A percentile compares a stretch with the other conserved stretches of the same genome.
Evolutionary conservation across 2,329 filamentous ascomycete species (phyloP).

Genomic region (Sphaerostilbella broomeana): DNA sequence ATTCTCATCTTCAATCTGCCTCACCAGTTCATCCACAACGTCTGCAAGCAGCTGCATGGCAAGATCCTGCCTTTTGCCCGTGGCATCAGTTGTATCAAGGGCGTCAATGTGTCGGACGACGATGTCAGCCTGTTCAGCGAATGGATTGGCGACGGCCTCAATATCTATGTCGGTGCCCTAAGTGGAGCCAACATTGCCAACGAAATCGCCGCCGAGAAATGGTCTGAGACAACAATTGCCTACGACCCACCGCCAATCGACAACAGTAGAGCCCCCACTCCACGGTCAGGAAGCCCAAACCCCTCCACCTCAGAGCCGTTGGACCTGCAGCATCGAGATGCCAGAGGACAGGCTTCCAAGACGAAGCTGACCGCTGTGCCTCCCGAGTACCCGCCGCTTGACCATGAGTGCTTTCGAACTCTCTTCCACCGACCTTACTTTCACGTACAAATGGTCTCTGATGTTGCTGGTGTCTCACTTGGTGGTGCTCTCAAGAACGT

Average conservation of each 20-base stretch:
- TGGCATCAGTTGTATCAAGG: conserved; percentile 97
- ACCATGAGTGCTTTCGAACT: conserved; percentile 73
- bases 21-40: conserved; percentile 88
- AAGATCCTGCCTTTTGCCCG: conserved; percentile 88
- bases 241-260: conserved; percentile 91
- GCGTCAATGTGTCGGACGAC: conserved; percentile 83
- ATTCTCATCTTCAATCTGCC: conserved; percentile 95
- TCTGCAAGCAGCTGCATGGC: conserved; percentile 77
- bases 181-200: conserved; percentile 94
- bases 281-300: conserved; percentile 41
- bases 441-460: conserved; percentile 86
- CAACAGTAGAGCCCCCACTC: conserved; percentile 60
- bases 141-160: conserved; percentile 81
- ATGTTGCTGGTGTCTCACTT: conserved; percentile 95
- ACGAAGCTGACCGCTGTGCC: conserved; percentile 70
- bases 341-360: conserved; percentile 59
- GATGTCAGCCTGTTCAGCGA: conserved; percentile 89
- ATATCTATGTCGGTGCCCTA: conserved; percentile 93
- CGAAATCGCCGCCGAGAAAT: conserved; percentile 93
- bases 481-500: conserved; percentile 96
- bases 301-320: conserved; percentile 47
- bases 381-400: conserved; percentile 74
- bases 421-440: conserved; percentile 97
- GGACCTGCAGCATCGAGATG: conserved; percentile 60
- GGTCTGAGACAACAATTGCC: conserved; percentile 92